phyloP scores from a whole-genome alignment of 164 flowering plant genomes.

The Tetracentron sinense region DNA sequence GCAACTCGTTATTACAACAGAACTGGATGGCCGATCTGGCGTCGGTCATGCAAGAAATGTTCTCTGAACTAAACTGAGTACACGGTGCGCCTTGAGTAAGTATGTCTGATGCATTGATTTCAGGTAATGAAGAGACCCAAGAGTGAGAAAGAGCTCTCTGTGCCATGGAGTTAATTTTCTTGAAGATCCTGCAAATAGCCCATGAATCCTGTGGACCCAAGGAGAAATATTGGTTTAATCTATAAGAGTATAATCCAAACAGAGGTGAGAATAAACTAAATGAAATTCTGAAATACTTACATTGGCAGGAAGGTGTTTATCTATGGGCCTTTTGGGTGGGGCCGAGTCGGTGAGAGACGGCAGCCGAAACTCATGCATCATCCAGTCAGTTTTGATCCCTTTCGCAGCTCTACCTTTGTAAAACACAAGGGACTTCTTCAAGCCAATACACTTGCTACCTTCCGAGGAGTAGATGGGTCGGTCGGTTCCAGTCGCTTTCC shows the following conservation, averaged over 20 bases:
- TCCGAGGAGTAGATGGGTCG: conserved; percentile 85
- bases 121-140: conserved; percentile 53
- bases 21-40: conserved; percentile 33
- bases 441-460: conserved; percentile 80
- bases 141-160: conserved; percentile 82
- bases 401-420: conserved; percentile 95
- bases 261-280: background rate
- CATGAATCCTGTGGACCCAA: conserved; percentile 69
- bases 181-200: conserved; percentile 98
- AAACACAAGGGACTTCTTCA: conserved; percentile 95
- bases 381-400: conserved; percentile 97
- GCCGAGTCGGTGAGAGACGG: conserved; percentile 55
- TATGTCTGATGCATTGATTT: conserved; percentile 26
- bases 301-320: conserved; percentile 55
- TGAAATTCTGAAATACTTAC: conserved; percentile 27
- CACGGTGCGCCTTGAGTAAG: conserved; percentile 23
- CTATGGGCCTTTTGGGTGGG: conserved; percentile 43
- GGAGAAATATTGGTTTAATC: background rate
- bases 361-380: conserved; percentile 98
- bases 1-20: conserved; percentile 31
- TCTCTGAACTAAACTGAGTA: conserved; percentile 45
- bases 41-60: conserved; percentile 48
- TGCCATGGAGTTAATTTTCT: conserved; percentile 75
- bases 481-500: conserved; percentile 99
- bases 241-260: background rate